These are phyloP conservation scores for Fonsecaea nubica DNA, from an alignment of 2,329 filamentous ascomycete genomes.

Conservation along the genomic window DNA sequence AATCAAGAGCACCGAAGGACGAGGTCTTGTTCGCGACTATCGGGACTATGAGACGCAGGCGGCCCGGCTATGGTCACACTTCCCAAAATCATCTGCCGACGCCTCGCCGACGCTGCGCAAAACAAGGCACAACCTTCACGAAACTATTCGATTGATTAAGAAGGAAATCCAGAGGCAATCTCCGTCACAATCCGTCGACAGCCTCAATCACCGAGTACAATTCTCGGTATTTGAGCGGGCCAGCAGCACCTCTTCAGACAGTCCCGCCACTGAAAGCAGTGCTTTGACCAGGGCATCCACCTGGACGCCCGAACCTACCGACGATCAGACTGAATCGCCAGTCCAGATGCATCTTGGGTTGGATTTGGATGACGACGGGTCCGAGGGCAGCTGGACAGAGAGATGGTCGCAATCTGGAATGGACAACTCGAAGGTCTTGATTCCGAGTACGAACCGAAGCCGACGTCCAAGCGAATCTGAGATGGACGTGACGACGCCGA, in stretches of 20 bases:
- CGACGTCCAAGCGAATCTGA: constrained; percentile 30
- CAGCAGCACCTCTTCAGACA: constrained; percentile 53
- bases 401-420: constrained; percentile 27
- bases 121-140: constrained; percentile 46
- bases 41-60: constrained; percentile 57
- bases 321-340: constrained; percentile 34
- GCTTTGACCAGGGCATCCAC: constrained; percentile 36
- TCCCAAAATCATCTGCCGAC: constrained; percentile 45
- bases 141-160: constrained; percentile 47
- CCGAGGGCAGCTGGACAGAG: constrained; percentile 32
- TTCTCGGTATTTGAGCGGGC: constrained; percentile 55
- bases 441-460: constrained; percentile 1
- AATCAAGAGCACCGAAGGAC: constrained; percentile 48
- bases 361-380: constrained; percentile 25
- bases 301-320: constrained; percentile 38
- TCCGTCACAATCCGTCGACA: constrained; percentile 47
- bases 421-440: constrained; percentile 22
- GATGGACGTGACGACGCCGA: constrained; percentile 38
- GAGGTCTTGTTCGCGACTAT: constrained; percentile 54
- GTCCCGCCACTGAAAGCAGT: constrained; percentile 44
- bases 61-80: constrained; percentile 49
- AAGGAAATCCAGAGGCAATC: constrained; percentile 52
- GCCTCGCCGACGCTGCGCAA: constrained; percentile 45
- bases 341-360: constrained; percentile 33
- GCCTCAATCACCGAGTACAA: constrained; percentile 44